Conservation (phyloP, 1,284 basidiomycete genomes). For the Xerocomus minutiporus region DNA sequence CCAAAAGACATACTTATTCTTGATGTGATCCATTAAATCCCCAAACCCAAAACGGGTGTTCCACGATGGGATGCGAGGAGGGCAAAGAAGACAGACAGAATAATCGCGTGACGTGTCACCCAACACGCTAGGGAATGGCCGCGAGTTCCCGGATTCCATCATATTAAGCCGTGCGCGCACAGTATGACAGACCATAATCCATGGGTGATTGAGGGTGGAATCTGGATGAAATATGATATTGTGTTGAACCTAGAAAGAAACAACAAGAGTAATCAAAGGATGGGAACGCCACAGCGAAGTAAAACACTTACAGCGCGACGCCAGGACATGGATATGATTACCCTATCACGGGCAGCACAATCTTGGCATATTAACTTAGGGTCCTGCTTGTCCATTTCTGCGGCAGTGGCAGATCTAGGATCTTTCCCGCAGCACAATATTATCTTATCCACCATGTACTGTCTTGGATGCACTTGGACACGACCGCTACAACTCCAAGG, state of each 20-base stretch:
- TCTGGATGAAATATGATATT: conserved; percentile 15
- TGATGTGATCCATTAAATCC: conserved; percentile 22
- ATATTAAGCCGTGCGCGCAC: conserved; percentile 1
- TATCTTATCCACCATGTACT: conserved; percentile 13
- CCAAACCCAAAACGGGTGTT: conserved; percentile 18
- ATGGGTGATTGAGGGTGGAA: conserved; percentile 5
- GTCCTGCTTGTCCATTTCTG: conserved; percentile 27
- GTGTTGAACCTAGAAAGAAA: conserved; percentile 20
- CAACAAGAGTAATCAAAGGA: neutral
- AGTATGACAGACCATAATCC: conserved; percentile 7
- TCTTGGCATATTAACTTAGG: conserved; percentile 18
- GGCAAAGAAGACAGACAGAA: conserved; percentile 25
- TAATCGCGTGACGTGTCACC: conserved; percentile 13
- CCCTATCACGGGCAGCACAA: conserved; percentile 10
- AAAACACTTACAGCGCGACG: conserved; percentile 20
- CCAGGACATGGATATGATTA: conserved; percentile 21
- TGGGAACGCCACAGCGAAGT: neutral
- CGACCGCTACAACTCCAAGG: conserved; percentile 33
- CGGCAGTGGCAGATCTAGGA: conserved; percentile 21
- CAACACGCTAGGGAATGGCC: neutral
- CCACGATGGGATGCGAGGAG: conserved; percentile 30
- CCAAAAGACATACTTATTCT: conserved; percentile 15
- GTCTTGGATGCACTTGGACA: conserved; percentile 23
- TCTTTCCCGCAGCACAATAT: conserved; percentile 23
- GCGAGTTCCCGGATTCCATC: neutral